Evolutionary conservation across 495 filamentous ascomycete genomes (phyloP).

Genomic region (Penicillium bovifimosum): DNA sequence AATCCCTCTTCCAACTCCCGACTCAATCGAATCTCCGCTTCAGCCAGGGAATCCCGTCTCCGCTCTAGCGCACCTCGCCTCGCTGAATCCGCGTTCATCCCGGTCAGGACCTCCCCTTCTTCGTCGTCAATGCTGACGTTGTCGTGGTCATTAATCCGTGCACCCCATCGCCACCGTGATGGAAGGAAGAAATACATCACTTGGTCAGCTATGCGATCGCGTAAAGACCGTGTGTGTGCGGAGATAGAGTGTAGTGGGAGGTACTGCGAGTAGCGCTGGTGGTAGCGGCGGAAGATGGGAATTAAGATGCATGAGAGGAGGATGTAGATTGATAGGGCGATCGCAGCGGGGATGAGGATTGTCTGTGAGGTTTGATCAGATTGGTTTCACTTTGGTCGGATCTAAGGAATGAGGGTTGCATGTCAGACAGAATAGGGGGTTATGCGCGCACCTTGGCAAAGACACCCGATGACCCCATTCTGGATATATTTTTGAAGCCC

Average conservation of each 20-base stretch:
- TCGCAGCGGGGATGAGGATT: conserved; percentile 68
- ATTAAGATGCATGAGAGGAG: conserved; percentile 62
- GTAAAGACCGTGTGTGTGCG: conserved; percentile 53
- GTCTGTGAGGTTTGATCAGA: conserved; percentile 48
- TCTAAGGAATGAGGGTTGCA: not conserved
- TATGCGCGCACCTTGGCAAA: conserved; percentile 29
- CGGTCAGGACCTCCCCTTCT: conserved; percentile 59
- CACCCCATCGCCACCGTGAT: conserved; percentile 47
- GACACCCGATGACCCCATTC: conserved; percentile 30
- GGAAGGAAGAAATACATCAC: conserved; percentile 52
- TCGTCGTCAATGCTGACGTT: conserved; percentile 61
- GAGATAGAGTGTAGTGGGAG: conserved; percentile 62
- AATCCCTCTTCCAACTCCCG: conserved; percentile 82
- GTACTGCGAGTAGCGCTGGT: conserved; percentile 65
- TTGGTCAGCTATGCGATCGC: conserved; percentile 53
- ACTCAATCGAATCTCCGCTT: conserved; percentile 58
- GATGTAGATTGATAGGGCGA: conserved; percentile 72
- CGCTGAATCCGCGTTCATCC: conserved; percentile 48
- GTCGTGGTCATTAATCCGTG: conserved; percentile 48
- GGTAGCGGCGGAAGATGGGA: conserved; percentile 71
- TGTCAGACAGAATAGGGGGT: not conserved
- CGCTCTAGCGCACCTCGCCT: conserved; percentile 46
- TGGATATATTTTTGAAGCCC: not conserved
- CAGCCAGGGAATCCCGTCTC: conserved; percentile 36
- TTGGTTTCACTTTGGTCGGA: not conserved